A percentile compares a stretch with the other conserved stretches of the same genome.
phyloP scores from a whole-genome alignment of 169 alveolate species.

The Plasmodium adleri region DNA sequence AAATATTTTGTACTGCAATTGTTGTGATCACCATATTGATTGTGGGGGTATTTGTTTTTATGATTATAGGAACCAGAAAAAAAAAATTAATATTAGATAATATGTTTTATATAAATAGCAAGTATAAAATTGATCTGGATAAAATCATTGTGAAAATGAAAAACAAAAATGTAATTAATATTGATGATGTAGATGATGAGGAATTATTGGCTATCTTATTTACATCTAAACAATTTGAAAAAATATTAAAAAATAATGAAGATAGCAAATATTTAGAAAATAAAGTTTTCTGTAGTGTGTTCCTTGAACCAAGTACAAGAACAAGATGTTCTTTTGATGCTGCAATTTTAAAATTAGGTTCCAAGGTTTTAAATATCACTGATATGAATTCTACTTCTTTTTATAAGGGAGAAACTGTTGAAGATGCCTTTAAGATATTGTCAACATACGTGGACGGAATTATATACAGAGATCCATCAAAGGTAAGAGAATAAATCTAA shows the following conservation, averaged over 20 bases:
- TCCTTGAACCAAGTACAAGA: conserved; percentile 89
- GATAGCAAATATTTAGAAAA: conserved; percentile 50
- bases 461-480: conserved; percentile 78
- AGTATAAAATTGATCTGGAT: conserved; percentile 49
- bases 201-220: conserved; percentile 63
- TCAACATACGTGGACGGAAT: conserved; percentile 86
- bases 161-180: conserved; percentile 51
- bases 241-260: conserved; percentile 53
- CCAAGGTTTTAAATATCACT: conserved; percentile 80
- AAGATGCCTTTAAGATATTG: conserved; percentile 84
- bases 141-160: conserved; percentile 39
- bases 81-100: conserved; percentile 35
- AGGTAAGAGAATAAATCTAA: conserved; percentile 22
- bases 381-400: conserved; percentile 81
- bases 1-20: conserved; percentile 2
- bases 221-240: conserved; percentile 57
- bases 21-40: conserved; percentile 12
- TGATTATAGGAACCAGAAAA: conserved; percentile 14
- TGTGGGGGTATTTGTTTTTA: conserved; percentile 18
- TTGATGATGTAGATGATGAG: conserved; percentile 66
- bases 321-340: conserved; percentile 91
- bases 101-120: conserved; percentile 14
- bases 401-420: conserved; percentile 88
- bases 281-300: conserved; percentile 77
- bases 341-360: conserved; percentile 88